A percentile compares a stretch with the other conserved stretches of the same genome.
Conservation (phyloP, 805 yeast genomes). For the Grigorovia yakushimaensis region DNA sequence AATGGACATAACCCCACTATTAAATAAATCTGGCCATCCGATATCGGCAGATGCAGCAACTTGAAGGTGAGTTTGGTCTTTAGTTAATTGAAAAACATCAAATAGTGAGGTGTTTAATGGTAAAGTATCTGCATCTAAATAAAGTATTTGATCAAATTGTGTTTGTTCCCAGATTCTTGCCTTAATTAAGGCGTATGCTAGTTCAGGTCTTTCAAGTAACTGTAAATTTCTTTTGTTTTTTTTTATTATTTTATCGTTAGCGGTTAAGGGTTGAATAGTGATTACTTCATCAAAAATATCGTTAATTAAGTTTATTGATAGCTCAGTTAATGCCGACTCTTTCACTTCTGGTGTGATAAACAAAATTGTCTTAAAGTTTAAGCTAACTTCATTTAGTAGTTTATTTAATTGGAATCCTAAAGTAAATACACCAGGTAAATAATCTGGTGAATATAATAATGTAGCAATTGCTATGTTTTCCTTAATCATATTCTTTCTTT, state of each 20-base stretch:
- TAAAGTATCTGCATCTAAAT: constrained; percentile 57
- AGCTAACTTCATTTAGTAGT: constrained; percentile 5
- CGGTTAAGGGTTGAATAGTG: constrained; percentile 16
- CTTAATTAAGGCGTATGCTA: constrained; percentile 42
- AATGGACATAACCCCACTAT: constrained; percentile 63
- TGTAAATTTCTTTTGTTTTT: constrained; percentile 22
- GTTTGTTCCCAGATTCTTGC: constrained; percentile 39
- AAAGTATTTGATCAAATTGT: constrained; percentile 39
- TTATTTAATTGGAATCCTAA: constrained; percentile 33
- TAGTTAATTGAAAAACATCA: constrained; percentile 13
- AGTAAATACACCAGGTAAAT: constrained; percentile 50
- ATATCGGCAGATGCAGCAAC: constrained; percentile 60
- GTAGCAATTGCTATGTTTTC: constrained; percentile 21
- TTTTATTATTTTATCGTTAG: constrained; percentile 11
- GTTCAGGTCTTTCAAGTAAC: constrained; percentile 41
- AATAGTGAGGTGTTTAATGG: constrained; percentile 30
- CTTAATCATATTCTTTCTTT: not conserved
- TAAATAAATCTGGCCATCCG: constrained; percentile 91
- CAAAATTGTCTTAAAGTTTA: constrained; percentile 9
- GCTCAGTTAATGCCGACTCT: constrained; percentile 10
- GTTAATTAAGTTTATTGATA: constrained; percentile 10
- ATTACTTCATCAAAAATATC: constrained; percentile 23
- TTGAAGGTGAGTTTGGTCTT: constrained; percentile 17
- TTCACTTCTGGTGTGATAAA: constrained; percentile 15
- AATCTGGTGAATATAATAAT: constrained; percentile 39